Evolutionary conservation across 768 basidiomycete species (phyloP), one percentile per base, ranked within the genome.

Genomic region (Rhizopogon vulgaris): DNA sequence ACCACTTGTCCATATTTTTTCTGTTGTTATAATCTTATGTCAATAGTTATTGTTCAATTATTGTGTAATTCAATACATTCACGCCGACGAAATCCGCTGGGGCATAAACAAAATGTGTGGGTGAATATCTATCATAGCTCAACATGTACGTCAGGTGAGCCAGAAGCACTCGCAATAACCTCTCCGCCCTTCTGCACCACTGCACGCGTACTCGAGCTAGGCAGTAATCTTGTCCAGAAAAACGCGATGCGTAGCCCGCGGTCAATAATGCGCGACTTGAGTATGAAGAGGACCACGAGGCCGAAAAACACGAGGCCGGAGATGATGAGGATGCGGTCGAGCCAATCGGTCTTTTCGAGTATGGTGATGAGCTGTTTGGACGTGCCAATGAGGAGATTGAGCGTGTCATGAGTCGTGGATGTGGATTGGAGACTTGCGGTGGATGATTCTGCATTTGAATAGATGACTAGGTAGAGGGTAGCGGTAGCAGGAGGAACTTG

Each of bases 281-380:
- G 61, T 58, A 99, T 87, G 60, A 90, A 94, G 24, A 86, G 76
- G 6, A 93, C 83, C 28, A 90, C 85, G 15, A 94, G 79, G 53
- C 84, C 55, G 72, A 99, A 99, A 67, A 97, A 90, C 10, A 75
- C 64, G 34, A 98, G 81, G 0, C 82, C 90, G 2, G 83, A 75
- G 50, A 93, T 70, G 59, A 99, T 86, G 55, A 98, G 72, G 27
- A 96, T 65, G 6, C 94, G 86, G 72, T 99, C 96, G 17, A 94
- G 73, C 83, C 89, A 86, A 73, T 98, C 94, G 14, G 93, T 80
- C 54, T 86, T 85, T 69, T 96, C 90, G 43, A 99, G 83, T 0
- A 85, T 82, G 12, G 85, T 89, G 57, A 98, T 83, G 56, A 99
- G 81, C 25, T 86, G 78, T 60, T 88, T 87, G 2, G 94, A 95